Base-by-base conservation (phyloP, 108 stramenopile species). In the Mayamaea pseudoterrestris region DNA sequence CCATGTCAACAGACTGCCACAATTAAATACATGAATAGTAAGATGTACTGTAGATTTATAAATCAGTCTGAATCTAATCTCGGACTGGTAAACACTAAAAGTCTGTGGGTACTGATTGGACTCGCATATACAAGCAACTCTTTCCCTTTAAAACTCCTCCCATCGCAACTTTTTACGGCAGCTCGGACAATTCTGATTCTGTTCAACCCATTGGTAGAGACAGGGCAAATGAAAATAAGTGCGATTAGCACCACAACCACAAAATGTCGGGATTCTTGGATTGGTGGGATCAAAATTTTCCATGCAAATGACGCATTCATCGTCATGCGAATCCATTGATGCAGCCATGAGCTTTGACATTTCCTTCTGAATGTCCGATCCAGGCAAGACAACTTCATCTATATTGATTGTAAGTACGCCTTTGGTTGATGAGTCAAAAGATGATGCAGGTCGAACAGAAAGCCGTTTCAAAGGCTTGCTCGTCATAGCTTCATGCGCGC, bases 271-370 rank as follows among this genome's bases (percentile, higher is more conserved):
- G 57, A 69, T 69, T 4, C 68, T 37, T 20, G 68, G 68, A 53
- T 69, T 69, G 20, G 30, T 45, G 2, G 18, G 27, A 28, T 45
- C 45, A 32, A 69, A 69, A 1, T 35, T 44, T n/a, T 69, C 68
- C 62, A 69, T 59, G 32, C 68, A 69, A 50, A 69, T 69, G 25
- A 69, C 62, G 46, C 68, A 69, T 55, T 69, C 68, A 50, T 69
- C 68, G 7, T 58, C 50, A 3, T 53, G 27, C 16, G 29, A 21
- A 18, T 18, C 26, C 40, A 69, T 23, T 2, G 26, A 35, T 1
- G 12, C 13, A 18, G 66, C 40, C 62, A 64, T 64, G 12, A 17
- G 27, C 27, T 60, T 22, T 6, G 68, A 35, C 68, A 69, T 69
- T 37, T 39, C 35, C 27, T 50, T 52, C 47, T 69, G 68, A n/a